These are phyloP conservation scores for Chlamydomonas sphaeroides DNA, from an alignment of 139 green algal species.

Conservation along the genomic window DNA sequence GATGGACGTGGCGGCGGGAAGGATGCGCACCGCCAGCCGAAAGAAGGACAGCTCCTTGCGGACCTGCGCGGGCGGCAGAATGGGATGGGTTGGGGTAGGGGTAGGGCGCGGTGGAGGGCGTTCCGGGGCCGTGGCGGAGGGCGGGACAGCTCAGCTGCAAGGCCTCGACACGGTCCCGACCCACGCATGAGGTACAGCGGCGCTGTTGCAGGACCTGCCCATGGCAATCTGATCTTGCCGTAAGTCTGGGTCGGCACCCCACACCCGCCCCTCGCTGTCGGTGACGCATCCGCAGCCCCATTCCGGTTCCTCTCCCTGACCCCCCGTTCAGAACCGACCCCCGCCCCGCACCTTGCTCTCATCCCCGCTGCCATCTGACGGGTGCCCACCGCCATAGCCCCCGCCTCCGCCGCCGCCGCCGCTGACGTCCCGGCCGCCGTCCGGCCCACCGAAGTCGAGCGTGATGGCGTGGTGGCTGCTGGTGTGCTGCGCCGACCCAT, in stretches of 20 bases:
- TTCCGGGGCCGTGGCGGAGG: no score
- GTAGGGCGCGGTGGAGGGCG: no score
- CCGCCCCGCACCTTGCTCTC: conserved; percentile 40
- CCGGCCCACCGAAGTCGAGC: conserved; percentile 14
- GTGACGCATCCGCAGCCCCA: no score
- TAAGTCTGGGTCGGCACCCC: no score
- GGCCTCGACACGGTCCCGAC: no score
- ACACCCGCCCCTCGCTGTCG: no score
- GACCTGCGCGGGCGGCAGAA: neutral
- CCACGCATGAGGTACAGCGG: no score
- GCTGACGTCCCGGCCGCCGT: neutral
- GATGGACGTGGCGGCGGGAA: conserved; percentile 45
- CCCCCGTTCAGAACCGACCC: no score
- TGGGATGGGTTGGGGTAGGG: neutral
- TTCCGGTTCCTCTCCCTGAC: neutral
- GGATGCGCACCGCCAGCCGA: conserved; percentile 32
- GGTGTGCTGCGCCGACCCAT: no score
- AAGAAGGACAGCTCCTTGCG: conserved; percentile 46
- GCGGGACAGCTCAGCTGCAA: no score
- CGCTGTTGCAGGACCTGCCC: no score
- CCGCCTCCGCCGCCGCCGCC: neutral
- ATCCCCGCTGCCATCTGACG: neutral
- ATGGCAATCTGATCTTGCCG: no score
- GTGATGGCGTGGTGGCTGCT: conserved; percentile 29
- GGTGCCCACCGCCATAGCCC: neutral